Evolutionary conservation across 1,284 basidiomycete genomes (phyloP).

Genomic region (Takashimella tepidaria): DNA sequence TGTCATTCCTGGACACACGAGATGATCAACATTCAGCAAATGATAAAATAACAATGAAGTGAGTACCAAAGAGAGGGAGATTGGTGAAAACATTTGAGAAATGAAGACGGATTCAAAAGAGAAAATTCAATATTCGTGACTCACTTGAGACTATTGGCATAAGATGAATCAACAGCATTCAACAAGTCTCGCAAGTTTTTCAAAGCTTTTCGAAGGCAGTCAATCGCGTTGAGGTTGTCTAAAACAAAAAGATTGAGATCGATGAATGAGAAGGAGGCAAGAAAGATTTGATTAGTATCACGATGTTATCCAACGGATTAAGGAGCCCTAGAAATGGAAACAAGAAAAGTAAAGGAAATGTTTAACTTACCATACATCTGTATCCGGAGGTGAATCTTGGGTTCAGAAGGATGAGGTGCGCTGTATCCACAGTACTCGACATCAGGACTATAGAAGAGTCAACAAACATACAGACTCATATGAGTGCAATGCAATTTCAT

Average conservation of each 20-base stretch:
- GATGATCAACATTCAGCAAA: no score
- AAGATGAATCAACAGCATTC: constrained; percentile 61
- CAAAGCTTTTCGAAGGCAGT: constrained; percentile 68
- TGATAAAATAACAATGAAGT: no score
- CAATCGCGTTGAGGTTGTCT: constrained; percentile 75
- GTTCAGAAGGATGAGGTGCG: constrained; percentile 93
- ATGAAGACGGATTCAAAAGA: no score
- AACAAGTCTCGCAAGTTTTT: constrained; percentile 69
- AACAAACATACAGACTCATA: no score
- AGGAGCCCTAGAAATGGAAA: no score
- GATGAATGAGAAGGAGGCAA: no score
- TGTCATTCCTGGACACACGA: constrained; percentile 37
- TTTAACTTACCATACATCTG: constrained; percentile 91
- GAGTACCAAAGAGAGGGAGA: neutral
- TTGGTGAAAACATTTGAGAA: constrained; percentile 1
- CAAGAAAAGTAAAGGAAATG: no score
- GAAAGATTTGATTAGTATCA: no score
- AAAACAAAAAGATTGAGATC: no score
- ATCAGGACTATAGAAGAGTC: no score
- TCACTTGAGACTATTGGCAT: constrained; percentile 56
- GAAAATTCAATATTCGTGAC: no score
- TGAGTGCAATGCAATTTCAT: no score
- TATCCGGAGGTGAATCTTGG: constrained; percentile 88
- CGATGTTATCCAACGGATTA: neutral
- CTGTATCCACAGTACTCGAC: constrained; percentile 99